Evolutionary conservation across 495 filamentous ascomycete genomes (phyloP).

Genomic region (Ramalina intermedia): DNA sequence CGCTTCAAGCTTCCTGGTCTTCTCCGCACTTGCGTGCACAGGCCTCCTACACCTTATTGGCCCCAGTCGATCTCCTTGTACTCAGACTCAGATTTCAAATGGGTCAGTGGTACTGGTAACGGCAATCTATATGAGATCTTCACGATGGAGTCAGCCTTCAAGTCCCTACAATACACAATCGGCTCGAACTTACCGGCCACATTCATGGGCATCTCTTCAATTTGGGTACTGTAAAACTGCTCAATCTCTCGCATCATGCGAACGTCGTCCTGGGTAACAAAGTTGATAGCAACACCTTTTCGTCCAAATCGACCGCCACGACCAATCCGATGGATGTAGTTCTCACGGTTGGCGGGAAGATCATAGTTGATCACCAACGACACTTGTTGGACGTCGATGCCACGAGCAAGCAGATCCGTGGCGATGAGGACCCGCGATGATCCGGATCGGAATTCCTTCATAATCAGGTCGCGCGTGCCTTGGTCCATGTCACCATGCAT

Average conservation of each 20-base stretch:
- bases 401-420: slow-evolving; percentile 91
- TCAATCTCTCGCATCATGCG: slow-evolving; percentile 98
- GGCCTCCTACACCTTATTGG: too few relatives aligned
- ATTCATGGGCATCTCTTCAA: slow-evolving; percentile 52
- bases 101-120: too few relatives aligned
- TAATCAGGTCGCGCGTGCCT: slow-evolving; percentile 91
- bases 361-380: slow-evolving; percentile 99
- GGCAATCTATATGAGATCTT: slow-evolving; percentile 35
- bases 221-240: slow-evolving; percentile 51
- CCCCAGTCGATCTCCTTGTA: too few relatives aligned
- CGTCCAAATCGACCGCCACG: slow-evolving; percentile 97
- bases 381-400: slow-evolving; percentile 99
- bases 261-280: slow-evolving; percentile 97
- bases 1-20: slow-evolving; percentile 1
- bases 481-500: slow-evolving; percentile 99
- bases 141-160: background rate
- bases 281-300: slow-evolving; percentile 99
- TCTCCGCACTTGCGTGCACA: background rate
- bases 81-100: too few relatives aligned
- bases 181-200: slow-evolving; percentile 30
- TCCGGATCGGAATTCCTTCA: slow-evolving; percentile 98
- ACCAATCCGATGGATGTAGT: slow-evolving; percentile 99
- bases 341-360: slow-evolving; percentile 94
- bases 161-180: background rate
- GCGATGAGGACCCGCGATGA: slow-evolving; percentile 96